Evolutionary conservation across 768 basidiomycete genomes (phyloP).

Genomic region (Pisolithus microcarpus): DNA sequence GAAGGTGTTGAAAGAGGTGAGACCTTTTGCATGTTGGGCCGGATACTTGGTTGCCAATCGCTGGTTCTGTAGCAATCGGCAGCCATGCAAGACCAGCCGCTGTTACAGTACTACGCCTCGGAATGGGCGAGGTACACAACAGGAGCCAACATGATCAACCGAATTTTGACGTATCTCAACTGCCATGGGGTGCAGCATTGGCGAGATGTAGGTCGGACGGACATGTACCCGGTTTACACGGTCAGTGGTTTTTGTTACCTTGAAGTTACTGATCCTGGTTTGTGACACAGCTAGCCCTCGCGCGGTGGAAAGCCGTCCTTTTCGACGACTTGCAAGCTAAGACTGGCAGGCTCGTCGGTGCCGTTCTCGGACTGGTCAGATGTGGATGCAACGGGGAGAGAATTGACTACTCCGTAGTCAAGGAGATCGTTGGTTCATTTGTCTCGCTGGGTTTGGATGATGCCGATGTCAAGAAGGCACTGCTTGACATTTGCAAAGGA

Average conservation of each 20-base stretch:
- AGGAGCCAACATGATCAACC: constrained; percentile 95
- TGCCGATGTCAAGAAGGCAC: constrained; percentile 77
- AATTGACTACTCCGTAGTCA: constrained; percentile 88
- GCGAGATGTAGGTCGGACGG: constrained; percentile 91
- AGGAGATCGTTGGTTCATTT: constrained; percentile 91
- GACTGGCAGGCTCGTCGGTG: constrained; percentile 66
- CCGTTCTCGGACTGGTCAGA: constrained; percentile 86
- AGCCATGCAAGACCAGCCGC: constrained; percentile 68
- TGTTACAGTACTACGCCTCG: constrained; percentile 77
- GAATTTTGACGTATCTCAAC: constrained; percentile 95
- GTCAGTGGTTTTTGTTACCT: constrained; percentile 31
- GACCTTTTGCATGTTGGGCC: constrained; percentile 16
- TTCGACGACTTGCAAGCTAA: too few species aligned
- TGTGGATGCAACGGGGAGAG: constrained; percentile 89
- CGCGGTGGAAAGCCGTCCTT: too few species aligned
- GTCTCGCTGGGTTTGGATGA: constrained; percentile 88
- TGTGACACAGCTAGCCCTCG: too few species aligned
- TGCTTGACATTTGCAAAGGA: constrained; percentile 91
- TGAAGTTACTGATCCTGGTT: constrained; percentile 30
- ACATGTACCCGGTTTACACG: constrained; percentile 92
- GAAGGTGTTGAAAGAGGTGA: constrained; percentile 55
- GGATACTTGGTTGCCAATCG: constrained; percentile 10
- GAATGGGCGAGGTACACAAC: constrained; percentile 98
- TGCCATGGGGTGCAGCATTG: constrained; percentile 99
- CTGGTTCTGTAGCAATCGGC: constrained; percentile 37